A percentile compares a stretch with the other conserved stretches of the same genome.
Evolutionary conservation across 1,284 basidiomycete genomes (phyloP).

Genomic region (Gastroboletus turbinatus): DNA sequence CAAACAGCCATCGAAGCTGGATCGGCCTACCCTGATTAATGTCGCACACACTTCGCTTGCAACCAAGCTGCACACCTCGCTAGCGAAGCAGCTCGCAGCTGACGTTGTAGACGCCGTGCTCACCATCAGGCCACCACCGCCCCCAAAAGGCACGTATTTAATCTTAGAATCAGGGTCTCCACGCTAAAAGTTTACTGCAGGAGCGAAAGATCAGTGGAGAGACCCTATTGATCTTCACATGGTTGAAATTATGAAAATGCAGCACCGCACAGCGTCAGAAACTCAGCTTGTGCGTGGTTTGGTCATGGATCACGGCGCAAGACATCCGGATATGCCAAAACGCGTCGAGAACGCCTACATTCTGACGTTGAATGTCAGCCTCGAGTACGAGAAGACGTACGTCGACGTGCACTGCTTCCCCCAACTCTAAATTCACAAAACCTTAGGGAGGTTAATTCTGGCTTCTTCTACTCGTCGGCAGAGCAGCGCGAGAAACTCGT

Average conservation of each 20-base stretch:
- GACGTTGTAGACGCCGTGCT: conserved; percentile 96
- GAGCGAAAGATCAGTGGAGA: conserved; percentile 63
- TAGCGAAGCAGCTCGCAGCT: conserved; percentile 88
- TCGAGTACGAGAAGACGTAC: conserved; percentile 99
- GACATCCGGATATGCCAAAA: conserved; percentile 99
- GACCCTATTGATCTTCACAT: conserved; percentile 98
- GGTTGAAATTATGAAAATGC: conserved; percentile 99
- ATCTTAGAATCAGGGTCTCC: conserved; percentile 19
- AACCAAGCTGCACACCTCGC: conserved; percentile 84
- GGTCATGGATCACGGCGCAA: conserved; percentile 93
- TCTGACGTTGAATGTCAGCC: conserved; percentile 93
- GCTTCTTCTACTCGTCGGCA: conserved; percentile 99
- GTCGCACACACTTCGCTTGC: conserved; percentile 94
- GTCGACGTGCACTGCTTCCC: conserved; percentile 36
- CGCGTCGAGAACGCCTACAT: conserved; percentile 96
- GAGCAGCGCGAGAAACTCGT: conserved; percentile 99
- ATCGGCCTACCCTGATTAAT: conserved; percentile 89
- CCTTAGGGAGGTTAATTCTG: conserved; percentile 94
- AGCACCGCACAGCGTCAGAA: conserved; percentile 96
- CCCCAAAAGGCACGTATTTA: conserved; percentile 50
- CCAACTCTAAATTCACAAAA: conserved; percentile 23
- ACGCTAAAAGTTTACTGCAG: conserved; percentile 39
- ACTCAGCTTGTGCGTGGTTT: conserved; percentile 96
- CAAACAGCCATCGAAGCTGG: conserved; percentile 74
- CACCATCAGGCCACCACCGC: conserved; percentile 77